A percentile compares a stretch with the other conserved stretches of the same genome.
Evolutionary conservation across 2,329 filamentous ascomycete genomes (phyloP).

Genomic region (Golovinomyces cichoracearum): DNA sequence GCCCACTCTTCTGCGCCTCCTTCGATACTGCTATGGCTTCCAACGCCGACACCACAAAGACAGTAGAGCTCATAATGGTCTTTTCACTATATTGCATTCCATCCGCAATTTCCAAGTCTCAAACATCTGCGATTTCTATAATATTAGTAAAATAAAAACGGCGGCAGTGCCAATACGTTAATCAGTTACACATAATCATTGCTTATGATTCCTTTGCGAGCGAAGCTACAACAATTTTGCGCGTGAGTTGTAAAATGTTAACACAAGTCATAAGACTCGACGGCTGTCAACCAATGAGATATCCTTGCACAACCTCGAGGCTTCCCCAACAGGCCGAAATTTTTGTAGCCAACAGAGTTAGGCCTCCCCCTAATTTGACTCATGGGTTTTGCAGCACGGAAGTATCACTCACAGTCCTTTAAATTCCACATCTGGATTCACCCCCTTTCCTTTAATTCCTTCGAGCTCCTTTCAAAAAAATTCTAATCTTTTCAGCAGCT

Average conservation of each 20-base stretch:
- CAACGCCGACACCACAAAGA: constrained; percentile 82
- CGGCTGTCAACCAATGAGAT: background rate
- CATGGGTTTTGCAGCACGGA: background rate
- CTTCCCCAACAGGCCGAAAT: background rate
- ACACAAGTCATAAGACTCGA: background rate
- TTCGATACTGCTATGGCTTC: constrained; percentile 79
- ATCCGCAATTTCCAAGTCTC: constrained; percentile 7
- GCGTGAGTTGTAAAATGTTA: no score
- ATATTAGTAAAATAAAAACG: no score
- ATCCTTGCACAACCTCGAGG: background rate
- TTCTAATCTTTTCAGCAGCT: constrained; percentile 4
- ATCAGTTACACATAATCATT: no score
- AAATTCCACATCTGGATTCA: constrained; percentile 10
- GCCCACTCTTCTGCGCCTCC: constrained; percentile 67
- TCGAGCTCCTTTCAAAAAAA: constrained; percentile 5
- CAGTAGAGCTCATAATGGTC: constrained; percentile 64
- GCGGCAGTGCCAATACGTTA: no score
- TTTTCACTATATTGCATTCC: constrained; percentile 10
- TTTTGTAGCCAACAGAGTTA: background rate
- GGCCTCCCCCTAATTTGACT: background rate
- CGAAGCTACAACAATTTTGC: no score
- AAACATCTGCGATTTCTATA: no score
- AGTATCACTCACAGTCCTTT: constrained; percentile 4
- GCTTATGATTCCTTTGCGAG: no score
- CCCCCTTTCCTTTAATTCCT: background rate